phyloP scores from a whole-genome alignment of 2,329 filamentous ascomycete genomes.

The Lanzia echinophila region DNA sequence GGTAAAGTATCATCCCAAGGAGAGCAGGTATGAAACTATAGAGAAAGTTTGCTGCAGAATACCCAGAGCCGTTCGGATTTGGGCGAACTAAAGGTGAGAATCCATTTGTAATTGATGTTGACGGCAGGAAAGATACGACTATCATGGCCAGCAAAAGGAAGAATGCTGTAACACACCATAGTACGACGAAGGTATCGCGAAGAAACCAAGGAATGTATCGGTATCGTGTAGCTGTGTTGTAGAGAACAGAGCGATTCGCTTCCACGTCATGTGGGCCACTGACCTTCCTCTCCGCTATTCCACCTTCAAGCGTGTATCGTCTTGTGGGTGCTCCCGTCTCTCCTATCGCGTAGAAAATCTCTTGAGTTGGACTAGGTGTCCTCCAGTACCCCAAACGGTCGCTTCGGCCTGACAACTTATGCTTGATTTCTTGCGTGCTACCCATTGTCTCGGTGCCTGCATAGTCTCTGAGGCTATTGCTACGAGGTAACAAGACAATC shows the following conservation, averaged over 20 bases:
- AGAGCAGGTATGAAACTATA: constrained; percentile 70
- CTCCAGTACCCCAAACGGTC: constrained; percentile 86
- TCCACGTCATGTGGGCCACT: constrained; percentile 20
- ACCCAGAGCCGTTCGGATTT: constrained; percentile 54
- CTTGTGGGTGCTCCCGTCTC: constrained; percentile 47
- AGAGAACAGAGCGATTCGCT: constrained; percentile 19
- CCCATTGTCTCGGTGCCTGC: constrained; percentile 57
- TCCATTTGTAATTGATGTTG: constrained; percentile 57
- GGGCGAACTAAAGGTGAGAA: constrained; percentile 65
- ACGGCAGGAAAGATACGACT: constrained; percentile 69
- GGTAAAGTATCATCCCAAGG: constrained; percentile 59
- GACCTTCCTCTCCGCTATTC: constrained; percentile 39
- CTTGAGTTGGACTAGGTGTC: constrained; percentile 52
- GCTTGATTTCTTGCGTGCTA: constrained; percentile 44
- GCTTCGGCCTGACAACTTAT: constrained; percentile 48
- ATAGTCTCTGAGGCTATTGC: constrained; percentile 71
- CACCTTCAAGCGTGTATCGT: constrained; percentile 43
- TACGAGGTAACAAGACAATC: constrained; percentile 68
- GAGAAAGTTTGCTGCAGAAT: constrained; percentile 82
- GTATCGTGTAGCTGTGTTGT: constrained; percentile 42
- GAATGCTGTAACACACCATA: constrained; percentile 55
- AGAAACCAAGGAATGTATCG: constrained; percentile 75
- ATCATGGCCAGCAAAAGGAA: constrained; percentile 64
- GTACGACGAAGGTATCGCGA: constrained; percentile 56
- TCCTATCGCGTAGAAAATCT: constrained; percentile 77